Evolutionary conservation across 192 early-diverging fungal genomes (phyloP).

Genomic region (Physocladia obscura): DNA sequence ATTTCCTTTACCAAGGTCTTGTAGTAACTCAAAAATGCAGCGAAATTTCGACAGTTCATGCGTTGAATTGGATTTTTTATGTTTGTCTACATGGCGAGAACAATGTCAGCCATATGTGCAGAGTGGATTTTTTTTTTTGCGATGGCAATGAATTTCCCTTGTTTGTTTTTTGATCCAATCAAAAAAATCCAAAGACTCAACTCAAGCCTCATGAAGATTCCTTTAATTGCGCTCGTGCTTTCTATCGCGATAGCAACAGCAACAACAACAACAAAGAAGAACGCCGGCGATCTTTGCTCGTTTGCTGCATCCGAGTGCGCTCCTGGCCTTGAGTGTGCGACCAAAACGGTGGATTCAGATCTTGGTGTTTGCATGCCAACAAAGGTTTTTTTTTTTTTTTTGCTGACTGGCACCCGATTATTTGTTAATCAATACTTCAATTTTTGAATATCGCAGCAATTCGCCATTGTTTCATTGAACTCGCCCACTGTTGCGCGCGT

Average conservation of each 20-base stretch:
- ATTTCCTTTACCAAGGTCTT: too few relatives aligned
- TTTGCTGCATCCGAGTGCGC: background rate
- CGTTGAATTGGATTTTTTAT: too few relatives aligned
- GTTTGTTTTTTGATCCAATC: background rate
- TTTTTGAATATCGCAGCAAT: background rate
- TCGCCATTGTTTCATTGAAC: slow-evolving; percentile 9
- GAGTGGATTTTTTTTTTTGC: background rate
- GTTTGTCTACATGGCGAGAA: too few relatives aligned
- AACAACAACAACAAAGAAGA: background rate
- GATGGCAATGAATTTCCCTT: background rate
- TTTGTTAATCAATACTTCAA: background rate
- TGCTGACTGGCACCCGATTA: background rate
- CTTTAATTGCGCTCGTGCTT: too few relatives aligned
- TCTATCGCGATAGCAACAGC: too few relatives aligned
- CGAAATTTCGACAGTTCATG: too few relatives aligned
- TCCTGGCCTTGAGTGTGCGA: slow-evolving; percentile 8
- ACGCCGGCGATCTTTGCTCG: slow-evolving; percentile 16
- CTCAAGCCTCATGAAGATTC: too few relatives aligned
- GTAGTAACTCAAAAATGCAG: too few relatives aligned
- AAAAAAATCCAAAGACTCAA: background rate
- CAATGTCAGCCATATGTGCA: too few relatives aligned
- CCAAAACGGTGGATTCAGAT: background rate
- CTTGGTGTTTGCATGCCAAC: slow-evolving; percentile 13
- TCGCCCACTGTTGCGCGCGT: slow-evolving; percentile 16
- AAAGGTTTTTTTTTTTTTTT: background rate